These are phyloP conservation scores for Phyllosticta citrichinensis DNA, from an alignment of 2,329 filamentous ascomycete genomes.

Conservation along the genomic window DNA sequence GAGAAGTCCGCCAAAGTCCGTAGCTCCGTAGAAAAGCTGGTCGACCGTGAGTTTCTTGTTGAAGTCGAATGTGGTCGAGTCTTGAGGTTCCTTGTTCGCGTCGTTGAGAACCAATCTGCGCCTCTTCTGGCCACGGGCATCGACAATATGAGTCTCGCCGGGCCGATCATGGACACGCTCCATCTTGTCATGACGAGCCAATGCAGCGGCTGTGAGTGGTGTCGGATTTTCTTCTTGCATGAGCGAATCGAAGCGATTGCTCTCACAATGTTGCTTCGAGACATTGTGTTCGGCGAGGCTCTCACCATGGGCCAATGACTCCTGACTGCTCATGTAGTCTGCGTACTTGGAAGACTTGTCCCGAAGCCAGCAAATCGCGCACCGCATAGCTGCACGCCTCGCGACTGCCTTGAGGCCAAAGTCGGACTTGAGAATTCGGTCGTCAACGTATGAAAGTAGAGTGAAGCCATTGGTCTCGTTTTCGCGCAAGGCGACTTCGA, in stretches of 20 bases:
- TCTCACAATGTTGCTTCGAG: neutral
- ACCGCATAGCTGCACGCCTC: conserved; percentile 47
- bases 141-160: neutral
- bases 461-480: conserved; percentile 57
- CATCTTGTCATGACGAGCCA: neutral
- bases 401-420: conserved; percentile 49
- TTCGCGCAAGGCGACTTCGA: conserved; percentile 49
- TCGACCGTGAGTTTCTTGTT: conserved; percentile 18
- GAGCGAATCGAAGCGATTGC: neutral
- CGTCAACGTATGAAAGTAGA: conserved; percentile 49
- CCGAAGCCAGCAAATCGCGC: conserved; percentile 49
- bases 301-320: neutral
- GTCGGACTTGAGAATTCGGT: conserved; percentile 40
- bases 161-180: neutral
- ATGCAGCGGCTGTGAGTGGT: neutral
- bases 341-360: conserved; percentile 42
- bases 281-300: neutral
- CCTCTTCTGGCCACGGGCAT: neutral
- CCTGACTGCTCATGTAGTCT: conserved; percentile 1
- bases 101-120: neutral
- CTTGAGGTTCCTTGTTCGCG: neutral
- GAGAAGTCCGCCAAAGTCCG: conserved; percentile 1
- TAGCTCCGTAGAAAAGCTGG: conserved; percentile 22
- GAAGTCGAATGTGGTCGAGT: neutral
- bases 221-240: neutral